Evolutionary conservation across 495 filamentous ascomycete genomes (phyloP).

Genomic region (Alectoria sarmentosa): DNA sequence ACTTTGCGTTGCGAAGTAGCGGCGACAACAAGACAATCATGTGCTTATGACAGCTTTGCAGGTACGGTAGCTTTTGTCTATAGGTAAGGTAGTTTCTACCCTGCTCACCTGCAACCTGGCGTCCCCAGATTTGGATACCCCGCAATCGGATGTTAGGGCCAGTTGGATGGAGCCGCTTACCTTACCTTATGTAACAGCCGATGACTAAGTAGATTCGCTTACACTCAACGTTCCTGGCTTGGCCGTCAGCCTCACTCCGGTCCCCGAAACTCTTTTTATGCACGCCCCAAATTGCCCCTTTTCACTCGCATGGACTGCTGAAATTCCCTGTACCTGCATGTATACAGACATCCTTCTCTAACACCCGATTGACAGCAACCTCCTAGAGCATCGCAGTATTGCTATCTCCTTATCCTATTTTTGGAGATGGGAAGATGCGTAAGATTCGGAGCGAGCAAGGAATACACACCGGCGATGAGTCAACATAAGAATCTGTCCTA

Average conservation of each 20-base stretch:
- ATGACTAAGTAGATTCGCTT: too few relatives aligned
- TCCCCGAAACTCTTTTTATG: not conserved
- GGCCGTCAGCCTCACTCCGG: too few relatives aligned
- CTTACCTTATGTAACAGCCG: too few relatives aligned
- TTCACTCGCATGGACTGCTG: not conserved
- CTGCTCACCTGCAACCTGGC: too few relatives aligned
- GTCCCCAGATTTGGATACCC: constrained; percentile 9
- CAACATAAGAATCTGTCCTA: not conserved
- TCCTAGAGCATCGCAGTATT: not conserved
- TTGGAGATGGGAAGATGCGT: not conserved
- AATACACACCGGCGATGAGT: not conserved
- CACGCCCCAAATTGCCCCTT: not conserved
- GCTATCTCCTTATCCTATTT: not conserved
- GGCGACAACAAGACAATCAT: not conserved
- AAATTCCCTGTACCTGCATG: too few relatives aligned
- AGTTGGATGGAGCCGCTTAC: not conserved
- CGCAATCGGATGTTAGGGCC: not conserved
- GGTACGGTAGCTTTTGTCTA: too few relatives aligned
- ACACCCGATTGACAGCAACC: not conserved
- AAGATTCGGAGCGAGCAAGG: not conserved
- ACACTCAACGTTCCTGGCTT: too few relatives aligned
- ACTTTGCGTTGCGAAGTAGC: not conserved
- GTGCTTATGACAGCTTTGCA: not conserved
- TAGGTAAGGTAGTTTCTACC: too few relatives aligned
- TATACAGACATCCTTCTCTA: too few relatives aligned